Base-by-base conservation (phyloP, 1,284 basidiomycete species). In the Ceratobasidium sp. region DNA sequence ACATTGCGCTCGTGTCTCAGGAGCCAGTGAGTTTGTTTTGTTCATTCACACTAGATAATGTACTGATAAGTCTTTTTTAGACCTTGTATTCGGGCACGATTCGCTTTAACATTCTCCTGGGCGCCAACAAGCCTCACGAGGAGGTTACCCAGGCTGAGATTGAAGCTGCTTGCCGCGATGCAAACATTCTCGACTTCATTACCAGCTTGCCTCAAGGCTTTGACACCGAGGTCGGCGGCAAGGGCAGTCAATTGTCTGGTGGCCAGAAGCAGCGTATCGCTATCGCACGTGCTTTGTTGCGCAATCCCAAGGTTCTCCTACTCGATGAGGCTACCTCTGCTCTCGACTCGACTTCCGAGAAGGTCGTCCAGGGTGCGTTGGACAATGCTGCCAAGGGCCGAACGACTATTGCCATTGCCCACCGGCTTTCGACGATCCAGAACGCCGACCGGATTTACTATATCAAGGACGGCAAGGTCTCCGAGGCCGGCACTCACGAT, bases 261-360 rank as follows among this genome's bases (percentile, higher is more conserved):
- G 96, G 96, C 75, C 96, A 98, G 82, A 96, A 96, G 43, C 48
- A 97, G 85, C 94, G 96, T 79, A 96, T 99, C 77, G 96, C 97
- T 45, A 98, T 99, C 77, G 97, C 97, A 1, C 91, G 97, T 76
- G 97, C 94, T 14, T 85, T 99, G n/a, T 87, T 99, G 61, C 88
- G 96, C 6, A 95, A 98, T 78, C 97, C 97, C 16, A 94, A 94
- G 81, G 92, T 98, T 28, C 84, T 98, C 43, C 83, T 98, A 23
- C 84, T 96, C 72, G 93, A 96, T 79, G 93, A 96, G 79, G 96
- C 96, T 2, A 98, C 97, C 0, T 95, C 93, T n/a, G 96, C 95
- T 0, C 85, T 99, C 34, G 97, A 99, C 82, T 94, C 93, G 28
- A 92, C 91, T 76, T 94, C 93, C 39, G 97, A 99, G 82, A 92